Evolutionary conservation across 768 basidiomycete species (phyloP).

Genomic region (Mycena rosella): DNA sequence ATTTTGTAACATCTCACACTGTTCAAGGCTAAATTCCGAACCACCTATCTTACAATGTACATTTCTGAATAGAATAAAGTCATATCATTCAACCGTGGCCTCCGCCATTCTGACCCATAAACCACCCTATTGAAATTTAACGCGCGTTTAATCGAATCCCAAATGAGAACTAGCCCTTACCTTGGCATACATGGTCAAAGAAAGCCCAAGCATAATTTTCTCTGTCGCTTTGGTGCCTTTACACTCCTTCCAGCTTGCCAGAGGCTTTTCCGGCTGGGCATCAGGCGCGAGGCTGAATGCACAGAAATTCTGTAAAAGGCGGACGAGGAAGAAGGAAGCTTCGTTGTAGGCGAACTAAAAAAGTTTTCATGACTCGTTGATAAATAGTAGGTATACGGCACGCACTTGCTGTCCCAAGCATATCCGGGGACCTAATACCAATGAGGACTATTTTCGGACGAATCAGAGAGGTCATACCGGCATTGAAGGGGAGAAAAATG

Average conservation of each 20-base stretch:
- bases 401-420: conserved; percentile 27
- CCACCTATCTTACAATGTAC: too few species aligned
- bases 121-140: conserved; percentile 40
- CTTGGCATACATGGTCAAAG: conserved; percentile 53
- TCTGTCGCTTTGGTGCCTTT: conserved; percentile 46
- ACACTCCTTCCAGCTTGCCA: neutral
- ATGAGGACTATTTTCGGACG: too few species aligned
- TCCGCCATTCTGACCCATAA: conserved; percentile 45
- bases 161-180: conserved; percentile 38
- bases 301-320: neutral
- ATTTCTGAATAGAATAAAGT: too few species aligned
- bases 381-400: neutral
- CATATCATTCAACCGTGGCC: conserved; percentile 4
- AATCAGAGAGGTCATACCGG: neutral
- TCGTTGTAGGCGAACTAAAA: conserved; percentile 3
- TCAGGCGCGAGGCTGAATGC: neutral
- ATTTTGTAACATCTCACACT: too few species aligned
- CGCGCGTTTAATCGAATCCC: neutral
- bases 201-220: conserved; percentile 42
- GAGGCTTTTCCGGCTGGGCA: conserved; percentile 1
- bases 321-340: neutral
- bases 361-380: neutral
- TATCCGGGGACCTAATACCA: conserved; percentile 60
- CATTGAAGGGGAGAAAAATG: conserved; percentile 58
- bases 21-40: too few species aligned